These are phyloP conservation scores for Dichomitus squalens DNA, from an alignment of 1,284 basidiomycete genomes.

Conservation along the genomic window DNA sequence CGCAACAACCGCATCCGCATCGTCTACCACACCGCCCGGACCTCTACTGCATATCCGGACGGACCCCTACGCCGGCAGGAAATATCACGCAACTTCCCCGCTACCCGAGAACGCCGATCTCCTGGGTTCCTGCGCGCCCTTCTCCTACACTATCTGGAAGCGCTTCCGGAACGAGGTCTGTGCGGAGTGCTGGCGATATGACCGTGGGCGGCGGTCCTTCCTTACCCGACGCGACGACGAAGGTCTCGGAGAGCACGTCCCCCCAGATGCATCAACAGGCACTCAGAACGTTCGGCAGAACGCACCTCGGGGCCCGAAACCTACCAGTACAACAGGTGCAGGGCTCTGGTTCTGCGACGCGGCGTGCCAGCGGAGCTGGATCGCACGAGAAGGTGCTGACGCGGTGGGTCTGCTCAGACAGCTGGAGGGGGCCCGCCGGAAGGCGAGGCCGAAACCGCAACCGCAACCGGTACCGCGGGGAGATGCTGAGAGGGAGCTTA, in stretches of 20 bases:
- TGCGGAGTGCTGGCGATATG: slow-evolving; percentile 61
- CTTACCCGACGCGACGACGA: slow-evolving; percentile 31
- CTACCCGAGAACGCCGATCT: slow-evolving; percentile 24
- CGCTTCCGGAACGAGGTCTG: slow-evolving; percentile 66
- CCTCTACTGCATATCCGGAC: slow-evolving; percentile 19
- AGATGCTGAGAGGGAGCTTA: slow-evolving; percentile 10
- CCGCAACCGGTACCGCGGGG: slow-evolving; percentile 16
- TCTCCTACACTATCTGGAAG: slow-evolving; percentile 35
- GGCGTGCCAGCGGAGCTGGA: slow-evolving; percentile 48
- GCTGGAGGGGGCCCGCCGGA: slow-evolving; percentile 38
- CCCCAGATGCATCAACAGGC: neutral
- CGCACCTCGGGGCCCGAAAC: neutral
- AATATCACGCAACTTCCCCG: slow-evolving; percentile 29
- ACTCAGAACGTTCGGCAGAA: neutral
- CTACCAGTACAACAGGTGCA: slow-evolving; percentile 22
- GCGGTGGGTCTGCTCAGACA: slow-evolving; percentile 31
- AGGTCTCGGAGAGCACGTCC: slow-evolving; percentile 5
- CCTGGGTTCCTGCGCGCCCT: slow-evolving; percentile 29
- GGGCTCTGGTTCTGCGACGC: slow-evolving; percentile 60
- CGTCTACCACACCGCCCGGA: neutral
- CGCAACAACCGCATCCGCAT: neutral
- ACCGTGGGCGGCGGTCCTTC: slow-evolving; percentile 41
- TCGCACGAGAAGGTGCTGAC: slow-evolving; percentile 36
- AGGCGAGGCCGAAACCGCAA: slow-evolving; percentile 28
- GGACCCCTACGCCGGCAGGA: slow-evolving; percentile 28